These are phyloP conservation scores for Beauveria varroae DNA, from an alignment of 2,329 filamentous ascomycete genomes.

Conservation along the genomic window DNA sequence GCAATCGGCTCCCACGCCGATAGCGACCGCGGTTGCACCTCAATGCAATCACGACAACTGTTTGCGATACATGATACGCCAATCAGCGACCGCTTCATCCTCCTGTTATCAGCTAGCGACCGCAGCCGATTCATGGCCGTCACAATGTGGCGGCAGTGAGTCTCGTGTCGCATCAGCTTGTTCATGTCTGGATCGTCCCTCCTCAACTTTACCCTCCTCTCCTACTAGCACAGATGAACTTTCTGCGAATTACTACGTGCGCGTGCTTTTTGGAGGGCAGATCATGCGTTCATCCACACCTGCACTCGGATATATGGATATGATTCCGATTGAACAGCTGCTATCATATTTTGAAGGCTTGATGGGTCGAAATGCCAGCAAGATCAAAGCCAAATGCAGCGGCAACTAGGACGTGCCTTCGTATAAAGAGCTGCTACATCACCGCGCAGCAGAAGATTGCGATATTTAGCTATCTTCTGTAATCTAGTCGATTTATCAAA, in stretches of 20 bases:
- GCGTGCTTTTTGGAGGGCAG: constrained; percentile 65
- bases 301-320: constrained; percentile 58
- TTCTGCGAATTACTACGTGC: constrained; percentile 43
- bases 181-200: constrained; percentile 19
- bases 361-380: constrained; percentile 45
- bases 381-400: constrained; percentile 30
- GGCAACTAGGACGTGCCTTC: constrained; percentile 8
- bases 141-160: constrained; percentile 19
- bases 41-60: constrained; percentile 24
- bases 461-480: not conserved
- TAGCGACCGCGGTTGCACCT: constrained; percentile 14
- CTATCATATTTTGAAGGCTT: constrained; percentile 65
- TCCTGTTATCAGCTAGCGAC: constrained; percentile 20
- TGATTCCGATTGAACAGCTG: constrained; percentile 59
- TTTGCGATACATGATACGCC: constrained; percentile 22
- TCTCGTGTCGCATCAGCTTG: constrained; percentile 21
- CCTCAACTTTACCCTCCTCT: constrained; percentile 27
- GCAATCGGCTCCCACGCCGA: constrained; percentile 12
- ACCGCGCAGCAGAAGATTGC: not conserved
- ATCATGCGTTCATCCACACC: constrained; percentile 62
- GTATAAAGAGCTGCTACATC: not conserved
- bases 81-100: constrained; percentile 16
- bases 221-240: constrained; percentile 40
- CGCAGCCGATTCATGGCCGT: constrained; percentile 15
- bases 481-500: not conserved